Base-by-base conservation (phyloP, 148 eudicot species). In the Simmondsia chinensis region DNA sequence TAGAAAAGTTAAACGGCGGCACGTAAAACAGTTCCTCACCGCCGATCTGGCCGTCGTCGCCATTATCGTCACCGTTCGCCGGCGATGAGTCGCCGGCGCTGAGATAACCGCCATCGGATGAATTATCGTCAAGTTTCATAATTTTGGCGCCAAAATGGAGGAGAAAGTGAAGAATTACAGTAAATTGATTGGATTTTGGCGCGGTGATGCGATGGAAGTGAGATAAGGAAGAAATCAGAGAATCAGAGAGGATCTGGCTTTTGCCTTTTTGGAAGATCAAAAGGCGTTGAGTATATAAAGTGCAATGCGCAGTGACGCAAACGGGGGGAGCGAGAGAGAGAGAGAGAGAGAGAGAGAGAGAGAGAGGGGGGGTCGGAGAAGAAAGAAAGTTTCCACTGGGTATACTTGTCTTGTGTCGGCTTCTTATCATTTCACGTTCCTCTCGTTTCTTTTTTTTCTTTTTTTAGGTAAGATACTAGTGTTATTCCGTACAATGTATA, bases 1-100 rank as follows among this genome's bases (percentile, higher is more conserved):
- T 63, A 0, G 77, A 40, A 48, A 72, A 72, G 43, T 72, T 72
- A 36, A 58, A 64, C n/a, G 73, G 77, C 40, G 77, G 73, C 2
- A 63, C 59, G 27, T 57, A 67, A 10, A 31, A 33, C 3, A 49
- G 33, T 5, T 58, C 66, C 0, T 39, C 62, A 31, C 5, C 16
- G 20, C 11, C 17, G 13, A 3, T 32, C 11, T 32, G 39, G 43
- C 58, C 69, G 23, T 32, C 15, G 4, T 14, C 25, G 51, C 12
- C 50, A 39, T 11, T 24, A 28, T 6, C 9, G 24, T 5, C 43
- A 12, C 5, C 24, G 20, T 43, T 1, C 15, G 43, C 2, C 4
- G 50, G 16, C 19, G 56, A 10, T 4, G 42, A 27, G 0, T 56
- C 18, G 20, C 30, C 27, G 45, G 2, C 32, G 50, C 50, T 14